These are phyloP conservation scores for Xylaria longipes DNA, from an alignment of 495 filamentous ascomycete genomes.

Conservation along the genomic window DNA sequence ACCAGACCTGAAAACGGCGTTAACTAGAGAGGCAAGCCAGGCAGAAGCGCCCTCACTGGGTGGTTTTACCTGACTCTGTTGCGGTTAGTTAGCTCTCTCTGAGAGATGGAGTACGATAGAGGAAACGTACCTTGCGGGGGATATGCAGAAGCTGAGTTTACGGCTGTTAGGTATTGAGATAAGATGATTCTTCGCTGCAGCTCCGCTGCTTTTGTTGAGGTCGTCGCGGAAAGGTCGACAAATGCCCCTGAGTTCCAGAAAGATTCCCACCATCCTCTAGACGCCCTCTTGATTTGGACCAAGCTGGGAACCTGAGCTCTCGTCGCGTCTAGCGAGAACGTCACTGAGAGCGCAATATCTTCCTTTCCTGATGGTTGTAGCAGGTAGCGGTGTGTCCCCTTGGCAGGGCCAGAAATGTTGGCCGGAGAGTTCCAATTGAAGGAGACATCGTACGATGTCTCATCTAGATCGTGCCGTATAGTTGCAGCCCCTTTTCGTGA, in stretches of 20 bases:
- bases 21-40: not conserved
- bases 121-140: constrained; percentile 42
- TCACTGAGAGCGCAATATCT: constrained; percentile 38
- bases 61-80: constrained; percentile 38
- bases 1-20: constrained; percentile 47
- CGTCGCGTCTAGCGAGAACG: constrained; percentile 39
- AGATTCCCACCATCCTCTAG: constrained; percentile 46
- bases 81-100: constrained; percentile 20
- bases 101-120: too few species aligned
- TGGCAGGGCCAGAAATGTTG: constrained; percentile 40
- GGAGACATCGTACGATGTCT: constrained; percentile 51
- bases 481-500: constrained; percentile 39
- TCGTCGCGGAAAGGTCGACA: constrained; percentile 49
- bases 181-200: constrained; percentile 59
- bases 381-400: constrained; percentile 53
- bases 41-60: constrained; percentile 14
- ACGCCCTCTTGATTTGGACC: constrained; percentile 20
- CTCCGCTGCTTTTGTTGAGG: constrained; percentile 49
- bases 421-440: constrained; percentile 47
- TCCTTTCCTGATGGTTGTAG: constrained; percentile 36
- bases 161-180: constrained; percentile 58
- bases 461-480: constrained; percentile 53
- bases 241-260: constrained; percentile 58
- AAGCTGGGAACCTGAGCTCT: constrained; percentile 16
- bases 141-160: constrained; percentile 52